Evolutionary conservation across 2,329 filamentous ascomycete genomes (phyloP).

Genomic region (Diaporthe amygdali): DNA sequence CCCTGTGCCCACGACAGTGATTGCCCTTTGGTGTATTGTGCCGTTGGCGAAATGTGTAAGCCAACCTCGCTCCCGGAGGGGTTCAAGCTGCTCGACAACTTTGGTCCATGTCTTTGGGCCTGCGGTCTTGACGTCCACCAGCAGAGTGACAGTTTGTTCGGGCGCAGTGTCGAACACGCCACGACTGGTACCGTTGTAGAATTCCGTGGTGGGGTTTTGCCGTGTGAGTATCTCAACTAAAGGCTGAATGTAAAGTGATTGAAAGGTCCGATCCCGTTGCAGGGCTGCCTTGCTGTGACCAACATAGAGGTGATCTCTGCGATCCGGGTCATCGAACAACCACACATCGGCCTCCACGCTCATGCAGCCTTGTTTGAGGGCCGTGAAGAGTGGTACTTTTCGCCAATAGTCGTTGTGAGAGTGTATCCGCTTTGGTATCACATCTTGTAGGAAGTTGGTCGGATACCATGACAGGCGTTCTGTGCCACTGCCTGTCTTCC

Average conservation of each 20-base stretch:
- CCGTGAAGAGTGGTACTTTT: slow-evolving; percentile 65
- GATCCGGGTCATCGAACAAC: slow-evolving; percentile 50
- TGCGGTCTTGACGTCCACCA: slow-evolving; percentile 73
- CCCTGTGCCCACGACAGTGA: slow-evolving; percentile 75
- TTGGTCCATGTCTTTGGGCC: slow-evolving; percentile 56
- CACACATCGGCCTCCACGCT: slow-evolving; percentile 75
- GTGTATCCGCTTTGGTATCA: slow-evolving; percentile 61
- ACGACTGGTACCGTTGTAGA: slow-evolving; percentile 47
- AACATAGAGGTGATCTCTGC: slow-evolving; percentile 58
- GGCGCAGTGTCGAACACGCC: slow-evolving; percentile 64
- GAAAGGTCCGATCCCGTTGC: slow-evolving; percentile 61
- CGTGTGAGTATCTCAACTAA: slow-evolving; percentile 61
- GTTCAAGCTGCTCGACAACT: slow-evolving; percentile 60
- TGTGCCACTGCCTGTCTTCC: slow-evolving; percentile 39
- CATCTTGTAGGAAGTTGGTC: slow-evolving; percentile 55
- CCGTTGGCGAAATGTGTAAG: slow-evolving; percentile 58
- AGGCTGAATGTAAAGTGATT: slow-evolving; percentile 68
- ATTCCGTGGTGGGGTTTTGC: slow-evolving; percentile 54
- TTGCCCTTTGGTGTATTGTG: slow-evolving; percentile 55
- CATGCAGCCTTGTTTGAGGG: slow-evolving; percentile 63
- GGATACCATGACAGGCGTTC: slow-evolving; percentile 51
- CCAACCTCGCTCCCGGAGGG: slow-evolving; percentile 64
- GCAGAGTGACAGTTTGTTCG: slow-evolving; percentile 60
- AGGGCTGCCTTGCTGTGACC: slow-evolving; percentile 65
- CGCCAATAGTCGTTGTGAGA: slow-evolving; percentile 77